Evolutionary conservation across 2,329 filamentous ascomycete genomes (phyloP).

Genomic region (Apiospora sp.): DNA sequence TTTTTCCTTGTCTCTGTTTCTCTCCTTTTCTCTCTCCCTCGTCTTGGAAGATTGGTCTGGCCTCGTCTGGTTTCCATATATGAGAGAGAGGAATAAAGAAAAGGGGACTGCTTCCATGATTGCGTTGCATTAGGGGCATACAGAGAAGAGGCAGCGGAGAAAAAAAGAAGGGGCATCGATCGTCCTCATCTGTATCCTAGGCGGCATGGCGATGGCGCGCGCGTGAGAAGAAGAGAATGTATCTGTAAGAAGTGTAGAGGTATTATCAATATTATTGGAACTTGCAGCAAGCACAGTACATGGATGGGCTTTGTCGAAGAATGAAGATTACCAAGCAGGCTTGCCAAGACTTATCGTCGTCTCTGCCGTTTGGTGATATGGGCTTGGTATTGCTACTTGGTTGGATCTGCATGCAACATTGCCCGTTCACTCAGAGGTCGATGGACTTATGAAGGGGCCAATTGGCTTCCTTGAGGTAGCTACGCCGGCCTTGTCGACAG

Average conservation of each 20-base stretch:
- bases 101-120: neutral
- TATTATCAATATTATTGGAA: conserved; percentile 20
- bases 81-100: neutral
- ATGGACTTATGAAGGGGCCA: neutral
- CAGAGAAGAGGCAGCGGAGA: neutral
- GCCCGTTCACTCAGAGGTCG: neutral
- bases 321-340: neutral
- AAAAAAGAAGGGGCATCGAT: neutral
- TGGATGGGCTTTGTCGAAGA: no score
- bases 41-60: neutral
- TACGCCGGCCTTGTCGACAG: neutral
- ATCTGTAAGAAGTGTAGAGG: neutral
- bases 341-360: neutral
- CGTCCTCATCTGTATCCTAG: neutral
- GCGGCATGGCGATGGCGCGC: neutral
- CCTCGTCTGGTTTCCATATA: neutral
- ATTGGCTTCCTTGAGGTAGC: neutral
- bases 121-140: conserved; percentile 3
- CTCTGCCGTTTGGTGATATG: neutral
- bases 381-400: no score
- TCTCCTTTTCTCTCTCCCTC: neutral
- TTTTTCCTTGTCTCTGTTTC: conserved; percentile 3
- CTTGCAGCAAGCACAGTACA: neutral
- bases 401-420: no score
- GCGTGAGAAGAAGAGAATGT: neutral